phyloP scores from a whole-genome alignment of 768 basidiomycete genomes.

The Boletus speciosus region DNA sequence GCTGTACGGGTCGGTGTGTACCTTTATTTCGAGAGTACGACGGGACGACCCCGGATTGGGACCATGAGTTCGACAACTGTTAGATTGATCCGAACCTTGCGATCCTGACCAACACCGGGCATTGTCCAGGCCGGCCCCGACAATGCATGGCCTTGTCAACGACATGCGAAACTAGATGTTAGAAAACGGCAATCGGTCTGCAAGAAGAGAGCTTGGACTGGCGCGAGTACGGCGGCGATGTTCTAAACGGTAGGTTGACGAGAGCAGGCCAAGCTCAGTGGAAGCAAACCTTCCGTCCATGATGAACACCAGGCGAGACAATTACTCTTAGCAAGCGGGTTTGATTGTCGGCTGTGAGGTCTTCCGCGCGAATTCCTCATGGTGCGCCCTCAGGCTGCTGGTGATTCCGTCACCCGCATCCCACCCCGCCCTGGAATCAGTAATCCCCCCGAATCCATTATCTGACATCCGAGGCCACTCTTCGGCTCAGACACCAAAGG shows the following conservation, averaged over 20 bases:
- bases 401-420: constrained; percentile 18
- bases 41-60: background rate
- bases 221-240: constrained; percentile 8
- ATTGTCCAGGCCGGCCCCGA: background rate
- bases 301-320: constrained; percentile 3
- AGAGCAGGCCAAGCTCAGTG: background rate
- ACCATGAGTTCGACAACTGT: background rate
- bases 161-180: background rate
- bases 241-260: background rate
- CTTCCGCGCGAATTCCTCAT: constrained; percentile 24
- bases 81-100: constrained; percentile 2
- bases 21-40: background rate
- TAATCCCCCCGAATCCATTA: constrained; percentile 7
- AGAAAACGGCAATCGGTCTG: constrained; percentile 1
- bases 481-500: constrained; percentile 17
- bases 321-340: constrained; percentile 7
- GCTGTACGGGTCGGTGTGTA: background rate
- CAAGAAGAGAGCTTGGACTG: background rate
- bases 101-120: background rate
- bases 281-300: background rate
- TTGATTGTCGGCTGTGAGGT: constrained; percentile 5
- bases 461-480: constrained; percentile 12
- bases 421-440: constrained; percentile 16
- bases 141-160: background rate
- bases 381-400: constrained; percentile 11